Percentiles rank a stretch among this genome's conserved stretches.
Conservation (phyloP, 495 filamentous ascomycete genomes). For the Stereocaulon alpinum region DNA sequence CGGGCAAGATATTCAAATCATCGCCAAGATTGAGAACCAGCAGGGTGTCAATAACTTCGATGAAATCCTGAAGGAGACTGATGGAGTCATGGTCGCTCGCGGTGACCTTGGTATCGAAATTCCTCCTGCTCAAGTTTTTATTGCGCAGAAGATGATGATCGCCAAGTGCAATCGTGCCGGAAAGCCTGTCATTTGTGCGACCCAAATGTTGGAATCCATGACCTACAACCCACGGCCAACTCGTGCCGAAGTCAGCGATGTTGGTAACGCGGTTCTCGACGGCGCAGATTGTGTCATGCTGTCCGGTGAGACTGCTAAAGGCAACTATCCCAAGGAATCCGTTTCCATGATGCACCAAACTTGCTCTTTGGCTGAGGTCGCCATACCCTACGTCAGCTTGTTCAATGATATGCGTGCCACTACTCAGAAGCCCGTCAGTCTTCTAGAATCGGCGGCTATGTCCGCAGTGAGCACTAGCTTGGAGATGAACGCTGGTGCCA, state of each 20-base stretch:
- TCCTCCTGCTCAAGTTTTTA: slow-evolving; percentile 93
- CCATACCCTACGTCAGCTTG: slow-evolving; percentile 89
- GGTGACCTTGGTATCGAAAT: slow-evolving; percentile 98
- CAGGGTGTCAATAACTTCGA: slow-evolving; percentile 99
- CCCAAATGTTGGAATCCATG: slow-evolving; percentile 96
- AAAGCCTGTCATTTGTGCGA: slow-evolving; percentile 94
- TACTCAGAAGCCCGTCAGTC: slow-evolving; percentile 67
- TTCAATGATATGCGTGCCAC: slow-evolving; percentile 90
- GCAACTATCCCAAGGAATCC: slow-evolving; percentile 82
- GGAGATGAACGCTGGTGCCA: slow-evolving; percentile 90
- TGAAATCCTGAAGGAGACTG: slow-evolving; percentile 90
- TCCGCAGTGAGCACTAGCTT: slow-evolving; percentile 87
- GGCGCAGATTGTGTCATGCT: slow-evolving; percentile 99
- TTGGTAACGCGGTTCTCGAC: slow-evolving; percentile 94
- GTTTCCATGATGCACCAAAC: slow-evolving; percentile 97
- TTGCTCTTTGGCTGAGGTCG: slow-evolving; percentile 88
- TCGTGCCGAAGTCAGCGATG: slow-evolving; percentile 94
- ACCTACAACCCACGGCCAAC: slow-evolving; percentile 98
- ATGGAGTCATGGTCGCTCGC: slow-evolving; percentile 99
- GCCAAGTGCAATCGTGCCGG: slow-evolving; percentile 99
- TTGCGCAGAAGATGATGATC: slow-evolving; percentile 99
- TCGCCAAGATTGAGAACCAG: slow-evolving; percentile 99
- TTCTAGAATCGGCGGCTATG: slow-evolving; percentile 89
- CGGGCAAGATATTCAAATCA: slow-evolving; percentile 97
- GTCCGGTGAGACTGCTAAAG: slow-evolving; percentile 97